phyloP scores from a whole-genome alignment of 306 rosid species.

The Prosopis cineraria region DNA sequence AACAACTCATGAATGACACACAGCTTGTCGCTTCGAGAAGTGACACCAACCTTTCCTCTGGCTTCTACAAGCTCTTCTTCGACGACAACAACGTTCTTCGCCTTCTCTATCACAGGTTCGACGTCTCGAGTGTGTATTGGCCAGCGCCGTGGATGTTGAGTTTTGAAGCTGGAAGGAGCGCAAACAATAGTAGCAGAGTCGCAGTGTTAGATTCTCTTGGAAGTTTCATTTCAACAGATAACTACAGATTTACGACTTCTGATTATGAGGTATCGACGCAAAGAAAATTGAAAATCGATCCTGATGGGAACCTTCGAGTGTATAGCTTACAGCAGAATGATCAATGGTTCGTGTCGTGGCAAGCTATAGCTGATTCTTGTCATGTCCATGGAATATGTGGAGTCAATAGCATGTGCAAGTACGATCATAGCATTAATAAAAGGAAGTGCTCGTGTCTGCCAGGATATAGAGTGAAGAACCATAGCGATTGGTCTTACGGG shows the following conservation, averaged over 20 bases:
- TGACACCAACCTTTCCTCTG: conserved; percentile 22
- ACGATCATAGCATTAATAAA: background rate
- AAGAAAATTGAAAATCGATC: conserved; percentile 11
- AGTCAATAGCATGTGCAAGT: background rate
- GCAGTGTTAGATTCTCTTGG: conserved; percentile 20
- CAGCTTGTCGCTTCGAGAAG: background rate
- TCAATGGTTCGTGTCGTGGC: background rate
- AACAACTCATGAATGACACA: background rate
- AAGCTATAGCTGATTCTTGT: background rate
- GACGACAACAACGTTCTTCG: conserved; percentile 30
- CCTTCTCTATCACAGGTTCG: conserved; percentile 7
- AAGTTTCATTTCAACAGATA: background rate
- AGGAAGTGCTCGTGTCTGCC: background rate
- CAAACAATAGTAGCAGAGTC: background rate
- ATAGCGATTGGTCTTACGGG: background rate
- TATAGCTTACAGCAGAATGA: background rate
- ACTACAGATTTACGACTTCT: background rate
- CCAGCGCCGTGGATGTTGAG: conserved; percentile 14
- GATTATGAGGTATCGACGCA: background rate
- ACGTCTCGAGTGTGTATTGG: conserved; percentile 28
- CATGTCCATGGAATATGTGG: background rate
- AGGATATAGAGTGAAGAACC: background rate
- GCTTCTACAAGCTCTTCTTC: conserved; percentile 36
- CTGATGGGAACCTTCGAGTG: background rate
- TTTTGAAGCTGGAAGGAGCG: background rate